Evolutionary conservation across 192 early-diverging fungal species (phyloP).

Genomic region (Gigaspora rosea): DNA sequence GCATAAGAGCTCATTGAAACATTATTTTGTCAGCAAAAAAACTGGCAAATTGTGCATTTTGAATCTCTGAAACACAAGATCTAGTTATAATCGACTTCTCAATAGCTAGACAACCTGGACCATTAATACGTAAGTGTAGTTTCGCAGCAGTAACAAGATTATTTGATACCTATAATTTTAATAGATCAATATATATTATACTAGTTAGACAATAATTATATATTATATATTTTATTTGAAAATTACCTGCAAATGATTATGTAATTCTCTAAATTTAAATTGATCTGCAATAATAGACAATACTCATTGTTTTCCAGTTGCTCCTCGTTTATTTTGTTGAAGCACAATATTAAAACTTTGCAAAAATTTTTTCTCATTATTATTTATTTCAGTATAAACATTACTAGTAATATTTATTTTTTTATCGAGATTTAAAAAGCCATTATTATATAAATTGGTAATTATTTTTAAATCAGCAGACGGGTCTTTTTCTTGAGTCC

Average conservation of each 20-base stretch:
- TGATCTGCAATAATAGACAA: neutral
- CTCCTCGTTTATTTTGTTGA: neutral
- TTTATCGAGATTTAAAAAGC: neutral
- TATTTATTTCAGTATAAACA: no score
- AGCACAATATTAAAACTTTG: neutral
- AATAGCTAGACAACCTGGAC: neutral
- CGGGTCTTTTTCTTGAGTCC: neutral
- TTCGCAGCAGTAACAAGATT: neutral
- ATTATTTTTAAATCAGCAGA: neutral
- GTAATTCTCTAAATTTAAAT: neutral
- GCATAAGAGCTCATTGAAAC: constrained; percentile 2
- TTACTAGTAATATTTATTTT: no score
- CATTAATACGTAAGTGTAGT: neutral
- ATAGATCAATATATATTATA: no score
- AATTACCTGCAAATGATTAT: neutral
- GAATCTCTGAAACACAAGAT: neutral
- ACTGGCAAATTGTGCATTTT: neutral
- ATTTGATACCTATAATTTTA: neutral
- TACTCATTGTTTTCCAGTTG: neutral
- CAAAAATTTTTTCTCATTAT: neutral
- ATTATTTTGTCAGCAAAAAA: constrained; percentile 9
- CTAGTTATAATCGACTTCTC: neutral
- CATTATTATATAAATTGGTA: neutral
- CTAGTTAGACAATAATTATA: no score
- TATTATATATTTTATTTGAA: no score